phyloP scores from a whole-genome alignment of 306 rosid genomes.

The Acacia acuminata region DNA sequence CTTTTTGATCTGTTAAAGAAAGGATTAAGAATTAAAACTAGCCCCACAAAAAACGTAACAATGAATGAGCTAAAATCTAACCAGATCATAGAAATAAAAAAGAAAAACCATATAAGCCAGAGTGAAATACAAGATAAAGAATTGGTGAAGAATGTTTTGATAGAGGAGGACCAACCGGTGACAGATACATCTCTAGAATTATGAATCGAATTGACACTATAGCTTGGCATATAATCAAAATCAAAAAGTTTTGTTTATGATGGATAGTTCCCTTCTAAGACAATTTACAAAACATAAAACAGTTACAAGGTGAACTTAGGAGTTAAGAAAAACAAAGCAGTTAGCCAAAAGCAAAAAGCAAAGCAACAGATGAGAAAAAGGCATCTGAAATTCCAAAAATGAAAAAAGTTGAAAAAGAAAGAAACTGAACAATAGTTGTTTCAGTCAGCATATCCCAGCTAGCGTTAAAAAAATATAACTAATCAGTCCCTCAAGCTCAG shows the following conservation, averaged over 20 bases:
- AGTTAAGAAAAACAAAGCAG: neutral
- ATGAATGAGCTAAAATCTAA: slow-evolving; percentile 8
- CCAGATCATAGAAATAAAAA: neutral
- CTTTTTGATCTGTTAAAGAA: slow-evolving; percentile 74
- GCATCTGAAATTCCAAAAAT: neutral
- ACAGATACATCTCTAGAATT: neutral
- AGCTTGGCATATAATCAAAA: neutral
- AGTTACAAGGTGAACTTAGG: neutral
- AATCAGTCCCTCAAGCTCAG: neutral
- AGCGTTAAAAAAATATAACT: neutral
- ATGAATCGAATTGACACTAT: neutral
- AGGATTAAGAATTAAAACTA: slow-evolving; percentile 17
- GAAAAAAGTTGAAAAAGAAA: neutral
- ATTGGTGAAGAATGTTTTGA: neutral
- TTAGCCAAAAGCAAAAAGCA: neutral
- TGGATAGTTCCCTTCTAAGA: neutral
- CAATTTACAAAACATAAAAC: neutral
- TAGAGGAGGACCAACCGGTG: neutral
- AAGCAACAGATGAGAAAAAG: neutral
- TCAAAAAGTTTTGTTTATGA: neutral
- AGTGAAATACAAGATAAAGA: neutral
- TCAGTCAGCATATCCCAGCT: neutral
- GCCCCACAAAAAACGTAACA: neutral
- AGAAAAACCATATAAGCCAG: slow-evolving; percentile 3
- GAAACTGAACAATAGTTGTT: neutral